Percentiles rank a stretch among this genome's conserved stretches.
These are phyloP conservation scores for Arthrobotrys entomopaga DNA, from an alignment of 2,329 filamentous ascomycete species.

Conservation along the genomic window DNA sequence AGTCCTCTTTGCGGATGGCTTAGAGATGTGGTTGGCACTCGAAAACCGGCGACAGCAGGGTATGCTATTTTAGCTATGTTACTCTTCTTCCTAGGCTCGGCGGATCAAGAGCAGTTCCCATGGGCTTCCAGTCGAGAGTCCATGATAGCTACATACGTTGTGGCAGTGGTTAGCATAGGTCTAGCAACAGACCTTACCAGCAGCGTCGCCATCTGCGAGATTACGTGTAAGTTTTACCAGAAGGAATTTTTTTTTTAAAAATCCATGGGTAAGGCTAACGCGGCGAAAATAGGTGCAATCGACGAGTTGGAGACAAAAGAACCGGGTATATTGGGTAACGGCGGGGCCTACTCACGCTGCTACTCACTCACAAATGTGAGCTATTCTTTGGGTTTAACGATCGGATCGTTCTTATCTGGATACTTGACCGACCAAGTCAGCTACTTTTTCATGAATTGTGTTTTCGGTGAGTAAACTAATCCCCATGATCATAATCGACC, in stretches of 20 bases:
- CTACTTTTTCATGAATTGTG: constrained; percentile 15
- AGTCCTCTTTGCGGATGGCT: constrained; percentile 55
- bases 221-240: constrained; percentile 57
- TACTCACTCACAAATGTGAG: constrained; percentile 59
- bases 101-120: constrained; percentile 59
- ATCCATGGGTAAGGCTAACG: neutral
- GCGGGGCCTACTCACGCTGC: constrained; percentile 58
- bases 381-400: constrained; percentile 58
- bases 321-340: constrained; percentile 58
- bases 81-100: constrained; percentile 59
- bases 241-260: neutral
- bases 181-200: constrained; percentile 58
- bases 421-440: constrained; percentile 12
- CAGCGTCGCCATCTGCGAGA: constrained; percentile 60
- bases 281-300: constrained; percentile 13
- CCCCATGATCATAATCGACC: too few species aligned
- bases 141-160: constrained; percentile 58
- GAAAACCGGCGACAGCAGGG: constrained; percentile 56
- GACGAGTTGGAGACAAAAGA: constrained; percentile 56
- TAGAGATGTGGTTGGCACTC: constrained; percentile 55
- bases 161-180: constrained; percentile 56
- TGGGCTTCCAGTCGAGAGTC: constrained; percentile 56
- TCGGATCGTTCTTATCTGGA: constrained; percentile 52
- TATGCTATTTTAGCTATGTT: constrained; percentile 58
- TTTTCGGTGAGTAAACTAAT: constrained; percentile 21